Conservation (phyloP, 805 yeast species). For the Metschnikowia lachancei region DNA sequence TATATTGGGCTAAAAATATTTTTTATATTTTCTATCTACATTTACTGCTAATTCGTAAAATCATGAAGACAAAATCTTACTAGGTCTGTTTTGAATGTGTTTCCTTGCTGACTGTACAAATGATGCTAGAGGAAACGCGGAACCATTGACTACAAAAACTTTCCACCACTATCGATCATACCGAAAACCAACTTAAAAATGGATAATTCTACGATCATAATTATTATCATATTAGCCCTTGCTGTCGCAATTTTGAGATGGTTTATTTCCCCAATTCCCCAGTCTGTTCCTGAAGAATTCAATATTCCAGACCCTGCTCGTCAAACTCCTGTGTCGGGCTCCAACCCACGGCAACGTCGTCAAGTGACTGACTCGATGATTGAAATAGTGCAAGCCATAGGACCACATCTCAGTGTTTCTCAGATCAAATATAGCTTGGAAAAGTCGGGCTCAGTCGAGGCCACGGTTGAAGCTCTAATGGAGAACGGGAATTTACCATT, state of each 20-base stretch:
- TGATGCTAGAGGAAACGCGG: background rate
- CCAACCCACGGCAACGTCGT: slow-evolving; percentile 34
- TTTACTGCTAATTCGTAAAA: too few relatives aligned
- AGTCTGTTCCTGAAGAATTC: slow-evolving; percentile 24
- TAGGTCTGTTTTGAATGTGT: background rate
- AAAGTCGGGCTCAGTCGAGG: slow-evolving; percentile 76
- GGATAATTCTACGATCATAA: slow-evolving; percentile 55
- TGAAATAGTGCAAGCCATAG: slow-evolving; percentile 78
- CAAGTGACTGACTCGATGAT: slow-evolving; percentile 70
- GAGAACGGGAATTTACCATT: slow-evolving; percentile 57
- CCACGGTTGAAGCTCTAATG: slow-evolving; percentile 70
- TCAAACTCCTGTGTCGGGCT: background rate
- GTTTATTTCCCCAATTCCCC: slow-evolving; percentile 61
- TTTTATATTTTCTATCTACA: too few relatives aligned
- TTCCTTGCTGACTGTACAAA: background rate
- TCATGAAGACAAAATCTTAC: too few relatives aligned
- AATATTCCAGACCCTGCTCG: slow-evolving; percentile 18
- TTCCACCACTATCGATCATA: background rate
- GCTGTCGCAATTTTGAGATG: slow-evolving; percentile 64
- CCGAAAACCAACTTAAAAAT: slow-evolving; percentile 22
- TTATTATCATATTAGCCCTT: slow-evolving; percentile 46
- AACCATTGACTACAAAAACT: background rate
- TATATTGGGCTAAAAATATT: too few relatives aligned
- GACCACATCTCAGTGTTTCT: slow-evolving; percentile 64
- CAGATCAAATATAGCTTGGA: slow-evolving; percentile 75